These are phyloP conservation scores for Terfezia claveryi DNA, from an alignment of 495 filamentous ascomycete species.

Conservation along the genomic window DNA sequence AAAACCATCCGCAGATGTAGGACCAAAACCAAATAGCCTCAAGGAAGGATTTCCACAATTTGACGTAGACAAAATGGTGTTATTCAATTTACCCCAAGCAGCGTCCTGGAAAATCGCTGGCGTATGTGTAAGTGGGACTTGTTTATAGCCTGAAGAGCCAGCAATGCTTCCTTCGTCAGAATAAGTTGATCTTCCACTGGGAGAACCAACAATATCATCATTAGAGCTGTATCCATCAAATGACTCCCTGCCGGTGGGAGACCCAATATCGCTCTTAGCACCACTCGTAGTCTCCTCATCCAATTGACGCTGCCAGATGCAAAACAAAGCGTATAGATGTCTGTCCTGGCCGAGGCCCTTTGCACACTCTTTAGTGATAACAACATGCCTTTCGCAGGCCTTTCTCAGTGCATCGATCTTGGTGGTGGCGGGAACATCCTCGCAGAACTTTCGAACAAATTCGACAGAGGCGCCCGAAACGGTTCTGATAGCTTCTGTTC, in stretches of 20 bases:
- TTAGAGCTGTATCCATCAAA: background rate
- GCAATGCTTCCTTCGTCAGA: background rate
- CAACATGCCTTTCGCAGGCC: slow-evolving; percentile 62
- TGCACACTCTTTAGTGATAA: slow-evolving; percentile 63
- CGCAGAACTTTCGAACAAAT: slow-evolving; percentile 90
- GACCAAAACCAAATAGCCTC: slow-evolving; percentile 89
- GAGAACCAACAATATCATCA: background rate
- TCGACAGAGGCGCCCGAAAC: slow-evolving; percentile 61
- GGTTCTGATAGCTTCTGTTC: slow-evolving; percentile 79
- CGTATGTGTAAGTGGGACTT: slow-evolving; percentile 23
- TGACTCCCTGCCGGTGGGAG: background rate
- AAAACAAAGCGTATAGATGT: slow-evolving; percentile 85
- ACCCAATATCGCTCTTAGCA: slow-evolving; percentile 12
- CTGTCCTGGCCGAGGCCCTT: slow-evolving; percentile 85
- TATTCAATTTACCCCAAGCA: slow-evolving; percentile 91
- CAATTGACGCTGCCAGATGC: slow-evolving; percentile 76
- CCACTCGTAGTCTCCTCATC: slow-evolving; percentile 45
- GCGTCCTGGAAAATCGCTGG: slow-evolving; percentile 68
- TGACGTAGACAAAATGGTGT: slow-evolving; percentile 83
- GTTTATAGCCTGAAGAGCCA: background rate
- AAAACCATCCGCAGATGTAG: slow-evolving; percentile 83
- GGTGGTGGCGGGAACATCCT: slow-evolving; percentile 52
- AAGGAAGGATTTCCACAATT: slow-evolving; percentile 98
- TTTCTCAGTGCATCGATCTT: slow-evolving; percentile 71
- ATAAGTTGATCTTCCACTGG: background rate